Evolutionary conservation across 805 yeast species (phyloP), one percentile per base, ranked within the genome.

Genomic region (Debaryomyces castellii): DNA sequence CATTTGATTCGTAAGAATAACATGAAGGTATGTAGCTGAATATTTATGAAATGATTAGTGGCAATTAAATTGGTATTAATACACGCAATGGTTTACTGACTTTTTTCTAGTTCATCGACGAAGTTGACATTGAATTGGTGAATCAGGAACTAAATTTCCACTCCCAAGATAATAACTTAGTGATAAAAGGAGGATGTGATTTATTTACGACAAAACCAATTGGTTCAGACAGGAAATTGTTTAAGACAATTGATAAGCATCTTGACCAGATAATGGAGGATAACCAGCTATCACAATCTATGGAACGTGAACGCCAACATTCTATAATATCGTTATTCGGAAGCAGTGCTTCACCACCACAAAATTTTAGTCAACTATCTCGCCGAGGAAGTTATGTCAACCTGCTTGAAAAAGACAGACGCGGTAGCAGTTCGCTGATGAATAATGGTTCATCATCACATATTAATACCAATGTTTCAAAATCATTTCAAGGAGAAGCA

Each of bases 161-260:
- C 40, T 64, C 76, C 12, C 73, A 63, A 22, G 76, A 72, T 50
- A 66, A 70, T 50, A 71, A 68, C 45, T 60, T 71, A 21, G 67
- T 71, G 39, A 82, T 94, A 33, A 79, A 80, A 45, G 98, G 97
- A 10, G 90, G 96, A 21, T 85, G 96, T 62, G 99, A 94, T 60
- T 76, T 94, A 40, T 94, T 89, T 60, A 88, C 98, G 1, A 94
- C 99, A 1, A 94, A 92, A 59, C 90, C 97, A 1, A 89, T 91
- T 20, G 89, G 94, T 1, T 78, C 92, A 1, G 99, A 94, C 65
- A 78, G 90, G 54, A 91, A 91, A 65, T 77, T 92, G 23, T 89
- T 87, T 72, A 89, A 89, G 64, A 82, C 91, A 0, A 82, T 94
- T 36, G 97, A 90, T 61, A 82, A 85, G 53, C 92, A 88, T 58